Evolutionary conservation across 352 stramenopile genomes (phyloP), one percentile per base, ranked within the genome.

Genomic region (Globisporangium barbulae): DNA sequence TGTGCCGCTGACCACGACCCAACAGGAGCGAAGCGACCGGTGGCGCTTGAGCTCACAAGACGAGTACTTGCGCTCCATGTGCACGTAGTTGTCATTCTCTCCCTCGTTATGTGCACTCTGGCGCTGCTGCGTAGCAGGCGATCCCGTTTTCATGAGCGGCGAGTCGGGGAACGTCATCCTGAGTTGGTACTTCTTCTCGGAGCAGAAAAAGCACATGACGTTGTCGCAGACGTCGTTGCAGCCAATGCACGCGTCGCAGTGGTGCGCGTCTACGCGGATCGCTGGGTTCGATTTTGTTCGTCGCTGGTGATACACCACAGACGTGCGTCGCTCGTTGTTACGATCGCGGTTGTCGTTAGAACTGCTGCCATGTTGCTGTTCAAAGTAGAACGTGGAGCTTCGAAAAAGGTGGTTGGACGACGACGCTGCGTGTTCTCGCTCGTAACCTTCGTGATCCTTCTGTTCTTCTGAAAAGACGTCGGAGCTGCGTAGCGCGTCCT

Each of bases 11-110:
- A 90, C 80, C 12, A 98, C 68, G 49, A 98, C 82, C 95, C 95
- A 98, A 61, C 90, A 96, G 15, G 91, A 98, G 1, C 79, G 76
- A 28, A 74, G 62, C 8, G 64, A 85, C 61, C 88, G 83, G 62
- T 98, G 94, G 21, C 88, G 81, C 33, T 72, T 69, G 22, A 98
- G 71, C 71, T 98, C 88, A 53, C 89, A 97, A 35, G 89, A 92
- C 5, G 93, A 97, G 64, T 89, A 93, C 44, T 85, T 81, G 7
- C 84, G 81, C 49, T 64, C 56, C 12, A n/a, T 45, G 22, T 60
- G 21, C 21, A 45, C 47, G 13, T 50, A 64, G 28, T 55, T 39
- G 31, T 62, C 61, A 17, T 41, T 25, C n/a, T 58, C 53, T 12
- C 44, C 41, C 1, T 53, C 50, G 28, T 22, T 41, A 6, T 39